phyloP scores from a whole-genome alignment of 2,329 filamentous ascomycete species.

The Pseudocercospora fijiensis region DNA sequence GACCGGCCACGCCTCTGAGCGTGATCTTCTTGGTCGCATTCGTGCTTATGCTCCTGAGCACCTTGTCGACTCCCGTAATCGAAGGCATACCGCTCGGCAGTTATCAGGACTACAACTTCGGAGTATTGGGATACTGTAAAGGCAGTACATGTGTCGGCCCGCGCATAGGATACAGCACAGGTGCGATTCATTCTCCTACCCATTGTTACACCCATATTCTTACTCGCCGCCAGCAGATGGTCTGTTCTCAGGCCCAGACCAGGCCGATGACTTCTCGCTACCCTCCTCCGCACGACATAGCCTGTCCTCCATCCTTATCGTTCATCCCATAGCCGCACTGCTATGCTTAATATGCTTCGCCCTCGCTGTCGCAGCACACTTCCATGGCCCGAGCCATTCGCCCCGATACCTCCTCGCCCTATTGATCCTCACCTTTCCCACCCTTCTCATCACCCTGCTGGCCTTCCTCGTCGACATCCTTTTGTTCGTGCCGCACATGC shows the following conservation, averaged over 20 bases:
- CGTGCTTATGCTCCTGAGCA: slow-evolving; percentile 77
- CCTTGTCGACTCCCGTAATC: slow-evolving; percentile 88
- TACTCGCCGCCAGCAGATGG: slow-evolving; percentile 41
- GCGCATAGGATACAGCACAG: slow-evolving; percentile 79
- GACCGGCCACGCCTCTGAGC: slow-evolving; percentile 87
- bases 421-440: slow-evolving; percentile 82
- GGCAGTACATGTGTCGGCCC: slow-evolving; percentile 66
- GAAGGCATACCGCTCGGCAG: slow-evolving; percentile 78
- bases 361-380: slow-evolving; percentile 76
- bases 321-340: slow-evolving; percentile 87
- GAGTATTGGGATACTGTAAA: slow-evolving; percentile 87
- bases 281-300: slow-evolving; percentile 64
- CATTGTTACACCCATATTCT: neutral
- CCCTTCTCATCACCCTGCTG: slow-evolving; percentile 77
- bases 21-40: slow-evolving; percentile 84
- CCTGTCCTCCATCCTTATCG: slow-evolving; percentile 84
- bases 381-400: slow-evolving; percentile 85
- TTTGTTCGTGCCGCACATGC: slow-evolving; percentile 88
- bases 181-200: slow-evolving; percentile 55
- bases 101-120: slow-evolving; percentile 75
- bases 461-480: slow-evolving; percentile 92
- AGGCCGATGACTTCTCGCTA: slow-evolving; percentile 56
- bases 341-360: slow-evolving; percentile 81
- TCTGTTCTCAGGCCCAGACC: slow-evolving; percentile 44
- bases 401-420: slow-evolving; percentile 80